Evolutionary conservation across 495 filamentous ascomycete species (phyloP), one percentile per base, ranked within the genome.

Genomic region (Margaritispora aquatica): DNA sequence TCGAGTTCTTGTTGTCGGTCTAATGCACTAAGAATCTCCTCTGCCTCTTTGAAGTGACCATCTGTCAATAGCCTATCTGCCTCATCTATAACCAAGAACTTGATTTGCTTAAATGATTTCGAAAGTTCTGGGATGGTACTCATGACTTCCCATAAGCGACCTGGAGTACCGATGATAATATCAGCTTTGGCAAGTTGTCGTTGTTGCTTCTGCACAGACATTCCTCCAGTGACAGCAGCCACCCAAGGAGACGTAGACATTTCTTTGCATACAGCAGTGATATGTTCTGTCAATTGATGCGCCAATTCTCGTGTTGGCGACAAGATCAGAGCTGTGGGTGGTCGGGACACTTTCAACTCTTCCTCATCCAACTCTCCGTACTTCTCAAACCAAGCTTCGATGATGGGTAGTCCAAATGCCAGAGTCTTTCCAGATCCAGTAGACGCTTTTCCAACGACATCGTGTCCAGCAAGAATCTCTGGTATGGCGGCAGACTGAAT

Each of bases 241-340:
- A 90, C 84, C 57, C 92, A 89, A 19, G 81, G 83, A 1, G 85
- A 79, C 52, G 79, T 78, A 9, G 82, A 75, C 2, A 86, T 79
- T 0, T 81, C 79, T 49, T 78, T 75, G 55, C 82, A 88, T 19
- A 98, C 75, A 2, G 84, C 78, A 24, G 80, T 86, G 51, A 98
- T 81, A 69, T 98, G 94, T 23, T 86, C 82, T 10, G 82, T 76
- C 41, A 98, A 75, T 72, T 98, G 94, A 71, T 96, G 90, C 1
- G 94, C 94, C 59, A 98, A 74, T 70, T 98, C 94, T 73, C 94
- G 76, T 1, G 94, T 97, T 0, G 94, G 94, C 0, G 92, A 91
- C 3, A 98, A 78, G 46, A 98, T 84, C n/a, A 98, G 71, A 1
- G 94, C 92, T n/a, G 87, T 78, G 0, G 92, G 90, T 0, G 70